Conservation (phyloP, 2,329 filamentous ascomycete species). For the Xylariaceae sp. region DNA sequence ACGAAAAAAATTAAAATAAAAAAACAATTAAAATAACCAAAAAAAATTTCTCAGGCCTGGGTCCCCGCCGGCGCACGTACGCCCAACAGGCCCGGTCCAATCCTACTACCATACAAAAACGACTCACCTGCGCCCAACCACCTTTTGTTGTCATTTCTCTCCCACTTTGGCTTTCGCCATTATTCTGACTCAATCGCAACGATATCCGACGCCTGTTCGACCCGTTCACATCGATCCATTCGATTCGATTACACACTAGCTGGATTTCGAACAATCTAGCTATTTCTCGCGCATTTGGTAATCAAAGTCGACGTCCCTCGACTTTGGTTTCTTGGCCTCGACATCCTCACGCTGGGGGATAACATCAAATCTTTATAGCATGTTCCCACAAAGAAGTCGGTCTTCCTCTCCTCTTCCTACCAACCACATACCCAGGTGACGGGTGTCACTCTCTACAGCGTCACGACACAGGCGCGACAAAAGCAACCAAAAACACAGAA, state of each 20-base stretch:
- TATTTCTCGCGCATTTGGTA: slow-evolving; percentile 43
- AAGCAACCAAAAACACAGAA: slow-evolving; percentile 15
- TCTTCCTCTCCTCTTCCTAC: slow-evolving; percentile 62
- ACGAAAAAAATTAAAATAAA: slow-evolving; percentile 4
- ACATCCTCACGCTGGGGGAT: slow-evolving; percentile 45
- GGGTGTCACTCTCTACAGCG: slow-evolving; percentile 54
- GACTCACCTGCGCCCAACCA: slow-evolving; percentile 37
- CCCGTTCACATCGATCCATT: slow-evolving; percentile 25
- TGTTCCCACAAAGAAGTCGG: slow-evolving; percentile 64
- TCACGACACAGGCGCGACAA: slow-evolving; percentile 55
- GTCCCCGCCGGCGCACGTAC: neutral
- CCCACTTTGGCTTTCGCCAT: slow-evolving; percentile 44
- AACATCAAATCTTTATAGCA: slow-evolving; percentile 53
- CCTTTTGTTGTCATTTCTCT: slow-evolving; percentile 31
- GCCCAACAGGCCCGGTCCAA: slow-evolving; percentile 19
- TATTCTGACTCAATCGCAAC: slow-evolving; percentile 34
- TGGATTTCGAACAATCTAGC: slow-evolving; percentile 50
- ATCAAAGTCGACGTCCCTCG: slow-evolving; percentile 45
- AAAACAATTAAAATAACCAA: slow-evolving; percentile 15
- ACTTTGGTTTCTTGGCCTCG: slow-evolving; percentile 47
- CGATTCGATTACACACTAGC: slow-evolving; percentile 27
- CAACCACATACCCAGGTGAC: slow-evolving; percentile 70
- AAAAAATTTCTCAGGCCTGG: slow-evolving; percentile 22
- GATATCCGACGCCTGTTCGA: slow-evolving; percentile 21
- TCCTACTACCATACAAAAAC: slow-evolving; percentile 27